These are phyloP conservation scores for Boletus reticuloceps DNA, from an alignment of 768 basidiomycete species.

Conservation along the genomic window DNA sequence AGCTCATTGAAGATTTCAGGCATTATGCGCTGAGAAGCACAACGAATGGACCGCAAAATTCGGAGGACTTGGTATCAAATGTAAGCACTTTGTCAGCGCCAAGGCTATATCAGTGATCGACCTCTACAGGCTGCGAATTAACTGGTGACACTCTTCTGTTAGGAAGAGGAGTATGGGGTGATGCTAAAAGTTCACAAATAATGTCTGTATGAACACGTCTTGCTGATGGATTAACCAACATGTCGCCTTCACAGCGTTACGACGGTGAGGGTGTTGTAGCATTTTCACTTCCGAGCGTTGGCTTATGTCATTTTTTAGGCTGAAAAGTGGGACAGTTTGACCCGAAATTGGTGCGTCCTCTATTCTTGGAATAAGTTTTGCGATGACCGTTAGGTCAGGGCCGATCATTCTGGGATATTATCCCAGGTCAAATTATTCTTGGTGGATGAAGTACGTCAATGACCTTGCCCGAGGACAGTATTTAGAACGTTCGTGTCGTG, in stretches of 20 bases:
- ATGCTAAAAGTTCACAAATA: slow-evolving; percentile 71
- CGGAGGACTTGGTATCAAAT: slow-evolving; percentile 68
- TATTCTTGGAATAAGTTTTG: neutral
- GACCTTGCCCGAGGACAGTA: neutral
- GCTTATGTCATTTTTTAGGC: slow-evolving; percentile 45
- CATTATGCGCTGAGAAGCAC: slow-evolving; percentile 81
- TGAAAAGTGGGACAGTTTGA: slow-evolving; percentile 96
- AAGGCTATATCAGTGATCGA: neutral
- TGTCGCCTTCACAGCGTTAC: slow-evolving; percentile 52
- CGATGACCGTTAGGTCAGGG: slow-evolving; percentile 37
- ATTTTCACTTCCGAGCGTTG: neutral
- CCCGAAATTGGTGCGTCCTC: slow-evolving; percentile 74
- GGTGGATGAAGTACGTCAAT: slow-evolving; percentile 74
- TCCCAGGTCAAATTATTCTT: slow-evolving; percentile 77
- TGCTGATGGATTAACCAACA: slow-evolving; percentile 1
- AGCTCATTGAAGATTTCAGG: slow-evolving; percentile 41
- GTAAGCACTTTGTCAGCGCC: slow-evolving; percentile 37
- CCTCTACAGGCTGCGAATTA: slow-evolving; percentile 69
- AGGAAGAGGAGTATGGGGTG: slow-evolving; percentile 66
- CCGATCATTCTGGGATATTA: slow-evolving; percentile 62
- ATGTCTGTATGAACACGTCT: slow-evolving; percentile 51
- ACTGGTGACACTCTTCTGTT: slow-evolving; percentile 85
- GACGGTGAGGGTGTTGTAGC: slow-evolving; percentile 48
- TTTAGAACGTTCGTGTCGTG: neutral
- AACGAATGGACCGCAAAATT: slow-evolving; percentile 87